Evolutionary conservation across 306 rosid species (phyloP).

Genomic region (Fragaria iinumae): DNA sequence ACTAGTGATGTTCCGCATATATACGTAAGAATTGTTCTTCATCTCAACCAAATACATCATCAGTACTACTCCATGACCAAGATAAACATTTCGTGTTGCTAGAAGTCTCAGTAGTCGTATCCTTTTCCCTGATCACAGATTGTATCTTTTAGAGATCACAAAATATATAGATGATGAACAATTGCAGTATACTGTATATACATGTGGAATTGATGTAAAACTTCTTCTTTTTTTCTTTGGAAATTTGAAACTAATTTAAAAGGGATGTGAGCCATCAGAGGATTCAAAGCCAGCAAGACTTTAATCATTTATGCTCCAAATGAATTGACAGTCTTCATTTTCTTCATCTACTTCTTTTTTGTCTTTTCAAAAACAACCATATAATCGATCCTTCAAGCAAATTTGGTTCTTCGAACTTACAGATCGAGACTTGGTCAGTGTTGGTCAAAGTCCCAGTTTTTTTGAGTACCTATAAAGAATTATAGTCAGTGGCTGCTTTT

Average conservation of each 20-base stretch:
- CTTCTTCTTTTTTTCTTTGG: too few relatives aligned
- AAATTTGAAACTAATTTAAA: neutral
- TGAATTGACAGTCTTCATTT: slow-evolving; percentile 1
- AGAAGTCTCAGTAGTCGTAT: too few relatives aligned
- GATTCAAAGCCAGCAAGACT: neutral
- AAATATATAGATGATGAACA: neutral
- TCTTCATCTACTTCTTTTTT: neutral
- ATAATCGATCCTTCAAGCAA: neutral
- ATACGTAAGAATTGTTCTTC: too few relatives aligned
- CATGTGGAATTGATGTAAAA: neutral
- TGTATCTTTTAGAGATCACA: neutral
- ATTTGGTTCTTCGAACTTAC: neutral
- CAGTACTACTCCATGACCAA: too few relatives aligned
- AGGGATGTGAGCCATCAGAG: neutral
- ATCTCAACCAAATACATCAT: slow-evolving; percentile 21
- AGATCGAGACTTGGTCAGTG: neutral
- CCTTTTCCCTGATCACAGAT: too few relatives aligned
- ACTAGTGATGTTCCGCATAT: too few relatives aligned
- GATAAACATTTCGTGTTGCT: too few relatives aligned
- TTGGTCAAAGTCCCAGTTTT: neutral
- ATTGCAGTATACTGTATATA: too few relatives aligned
- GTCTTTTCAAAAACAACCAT: neutral
- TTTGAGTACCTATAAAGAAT: neutral
- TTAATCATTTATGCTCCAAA: neutral
- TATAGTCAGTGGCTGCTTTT: neutral